Base-by-base conservation (phyloP, 805 yeast species). In the Myxozyma vanderwaltii region DNA sequence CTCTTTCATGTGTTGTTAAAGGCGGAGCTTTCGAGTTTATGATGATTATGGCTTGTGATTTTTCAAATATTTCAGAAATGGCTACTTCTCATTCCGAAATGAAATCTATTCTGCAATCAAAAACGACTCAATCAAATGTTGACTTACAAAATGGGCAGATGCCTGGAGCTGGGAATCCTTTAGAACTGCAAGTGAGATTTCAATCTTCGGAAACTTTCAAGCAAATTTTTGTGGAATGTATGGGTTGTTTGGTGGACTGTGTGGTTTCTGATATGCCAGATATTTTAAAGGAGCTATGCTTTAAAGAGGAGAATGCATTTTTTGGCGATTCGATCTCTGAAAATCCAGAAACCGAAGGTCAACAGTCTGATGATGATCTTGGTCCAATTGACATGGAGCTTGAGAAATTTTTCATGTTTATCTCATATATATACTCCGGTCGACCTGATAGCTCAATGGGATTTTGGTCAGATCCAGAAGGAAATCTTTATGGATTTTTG, bases 321-420 rank as follows among this genome's bases (percentile, higher is more conserved):
- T 55, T 63, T 27, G 53, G 65, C 33, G 62, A 15, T 51, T 68
- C 63, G 31, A 64, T 63, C 15, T 65, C 63, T 17, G 71, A 65
- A 12, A 78, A 88, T 19, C 80, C 89, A 0, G 83, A 86, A 26
- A 84, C 86, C 66, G 63, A 61, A 19, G 47, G 21, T 13, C 55
- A 38, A 33, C 44, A 35, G 12, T 21, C 39, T 17, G 54, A 29
- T 23, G 61, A 59, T 38, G 63, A 65, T 12, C 40, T 27, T 13
- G 56, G 52, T 35, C 44, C 51, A 12, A 23, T 58, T 21, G 68
- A 58, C 8, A 89, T 92, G 0, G 97, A 94, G 64, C 75, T 94
- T 39, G 99, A 94, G 71, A 79, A 96, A 62, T 89, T 92, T 68
- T 91, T 89, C 69, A 70, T 91, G 63, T 80, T 92, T 2, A 77